phyloP scores from a whole-genome alignment of 345 rosid genomes.

The Trapa bicornis region DNA sequence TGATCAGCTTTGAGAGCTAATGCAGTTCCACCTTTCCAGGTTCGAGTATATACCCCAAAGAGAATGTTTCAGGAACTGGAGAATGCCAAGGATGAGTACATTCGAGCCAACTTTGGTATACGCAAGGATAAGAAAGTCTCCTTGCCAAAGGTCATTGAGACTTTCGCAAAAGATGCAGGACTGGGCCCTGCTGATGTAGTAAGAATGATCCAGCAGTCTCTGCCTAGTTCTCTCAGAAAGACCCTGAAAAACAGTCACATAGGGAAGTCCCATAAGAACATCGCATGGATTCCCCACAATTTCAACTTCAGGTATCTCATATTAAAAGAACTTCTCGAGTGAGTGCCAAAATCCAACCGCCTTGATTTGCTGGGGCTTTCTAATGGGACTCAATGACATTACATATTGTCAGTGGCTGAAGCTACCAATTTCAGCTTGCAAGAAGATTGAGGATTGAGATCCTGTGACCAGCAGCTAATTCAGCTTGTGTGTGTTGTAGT shows the following conservation, averaged over 20 bases:
- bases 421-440: background rate
- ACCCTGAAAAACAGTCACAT: slow-evolving; percentile 37
- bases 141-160: slow-evolving; percentile 68
- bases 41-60: slow-evolving; percentile 69
- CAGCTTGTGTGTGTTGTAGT: background rate
- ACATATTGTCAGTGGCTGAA: background rate
- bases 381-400: background rate
- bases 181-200: slow-evolving; percentile 39
- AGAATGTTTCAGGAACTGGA: slow-evolving; percentile 67
- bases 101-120: slow-evolving; percentile 56
- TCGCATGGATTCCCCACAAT: slow-evolving; percentile 88
- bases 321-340: slow-evolving; percentile 41
- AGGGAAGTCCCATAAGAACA: slow-evolving; percentile 52
- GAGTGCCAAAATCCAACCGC: background rate
- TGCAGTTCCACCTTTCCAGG: slow-evolving; percentile 24
- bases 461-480: background rate
- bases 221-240: slow-evolving; percentile 53
- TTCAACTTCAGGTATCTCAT: slow-evolving; percentile 78
- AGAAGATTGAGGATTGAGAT: background rate
- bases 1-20: background rate
- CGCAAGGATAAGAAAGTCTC: slow-evolving; percentile 64
- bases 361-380: background rate
- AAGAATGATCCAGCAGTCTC: slow-evolving; percentile 51
- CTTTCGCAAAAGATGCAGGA: slow-evolving; percentile 60
- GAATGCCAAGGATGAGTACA: slow-evolving; percentile 78